Evolutionary conservation across 768 basidiomycete species (phyloP).

Genomic region (Boletus vermiculosoides): DNA sequence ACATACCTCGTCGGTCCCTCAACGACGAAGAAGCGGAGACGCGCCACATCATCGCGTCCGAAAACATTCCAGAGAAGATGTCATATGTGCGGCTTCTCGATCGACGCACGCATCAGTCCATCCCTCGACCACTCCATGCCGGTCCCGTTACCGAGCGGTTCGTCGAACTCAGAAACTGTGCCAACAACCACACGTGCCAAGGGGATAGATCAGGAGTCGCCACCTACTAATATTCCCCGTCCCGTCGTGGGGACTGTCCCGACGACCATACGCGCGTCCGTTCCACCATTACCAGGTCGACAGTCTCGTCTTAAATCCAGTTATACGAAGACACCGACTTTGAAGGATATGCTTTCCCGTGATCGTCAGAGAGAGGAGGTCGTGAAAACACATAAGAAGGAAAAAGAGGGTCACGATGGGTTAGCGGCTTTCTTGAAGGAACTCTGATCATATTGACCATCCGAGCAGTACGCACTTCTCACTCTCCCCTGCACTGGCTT

Average conservation of each 20-base stretch:
- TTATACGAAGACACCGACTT: conserved; percentile 38
- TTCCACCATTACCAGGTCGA: conserved; percentile 1
- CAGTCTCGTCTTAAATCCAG: conserved; percentile 43
- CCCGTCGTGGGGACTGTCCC: background rate
- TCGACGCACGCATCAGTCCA: background rate
- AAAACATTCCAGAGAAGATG: conserved; percentile 17
- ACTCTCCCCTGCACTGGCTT: background rate
- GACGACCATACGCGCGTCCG: background rate
- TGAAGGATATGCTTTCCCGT: conserved; percentile 64
- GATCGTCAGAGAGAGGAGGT: conserved; percentile 49
- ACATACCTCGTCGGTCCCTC: conserved; percentile 31
- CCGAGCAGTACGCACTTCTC: background rate
- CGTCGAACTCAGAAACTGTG: background rate
- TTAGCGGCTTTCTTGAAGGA: conserved; percentile 50
- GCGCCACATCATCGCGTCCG: background rate
- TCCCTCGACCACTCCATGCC: background rate
- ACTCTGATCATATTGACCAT: conserved; percentile 9
- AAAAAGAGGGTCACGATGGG: conserved; percentile 33
- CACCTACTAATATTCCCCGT: background rate
- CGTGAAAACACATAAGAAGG: conserved; percentile 19
- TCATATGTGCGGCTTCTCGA: conserved; percentile 19
- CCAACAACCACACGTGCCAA: background rate
- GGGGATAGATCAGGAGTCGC: background rate
- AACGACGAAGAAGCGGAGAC: conserved; percentile 22
- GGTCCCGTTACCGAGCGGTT: background rate